Evolutionary conservation across 352 stramenopile species (phyloP).

Genomic region (Phytophthora ohioensis): DNA sequence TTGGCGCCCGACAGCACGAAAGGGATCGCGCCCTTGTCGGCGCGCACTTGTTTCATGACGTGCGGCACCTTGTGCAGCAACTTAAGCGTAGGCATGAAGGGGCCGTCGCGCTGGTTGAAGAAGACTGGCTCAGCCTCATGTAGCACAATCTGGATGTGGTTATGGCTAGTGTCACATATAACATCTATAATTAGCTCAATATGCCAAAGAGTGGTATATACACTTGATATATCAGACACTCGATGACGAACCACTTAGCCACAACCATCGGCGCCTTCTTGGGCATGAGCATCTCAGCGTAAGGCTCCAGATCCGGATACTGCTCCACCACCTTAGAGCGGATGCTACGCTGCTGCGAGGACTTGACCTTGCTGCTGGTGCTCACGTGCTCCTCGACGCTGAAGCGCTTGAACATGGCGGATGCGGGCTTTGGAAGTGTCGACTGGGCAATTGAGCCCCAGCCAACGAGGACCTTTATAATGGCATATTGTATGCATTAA

Average conservation of each 20-base stretch:
- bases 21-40: conserved; percentile 98
- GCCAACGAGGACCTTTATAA: neutral
- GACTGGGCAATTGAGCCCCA: conserved; percentile 8
- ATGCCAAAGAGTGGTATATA: neutral
- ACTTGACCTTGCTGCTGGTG: conserved; percentile 97
- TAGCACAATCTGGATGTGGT: conserved; percentile 92
- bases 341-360: conserved; percentile 96
- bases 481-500: neutral
- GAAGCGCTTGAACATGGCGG: conserved; percentile 96
- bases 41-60: conserved; percentile 94
- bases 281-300: conserved; percentile 90
- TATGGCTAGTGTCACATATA: conserved; percentile 67
- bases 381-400: conserved; percentile 94
- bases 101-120: conserved; percentile 97
- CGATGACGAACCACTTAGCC: conserved; percentile 82
- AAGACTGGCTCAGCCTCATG: conserved; percentile 94
- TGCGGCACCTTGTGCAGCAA: conserved; percentile 95
- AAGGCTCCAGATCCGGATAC: conserved; percentile 91
- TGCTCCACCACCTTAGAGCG: conserved; percentile 95
- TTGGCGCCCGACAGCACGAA: conserved; percentile 98
- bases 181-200: conserved; percentile 11
- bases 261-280: conserved; percentile 96
- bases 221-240: conserved; percentile 28
- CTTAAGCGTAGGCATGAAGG: conserved; percentile 97
- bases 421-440: neutral